Evolutionary conservation across 176 grass and related monocot species (phyloP).

Genomic region (Triticum timopheevii): DNA sequence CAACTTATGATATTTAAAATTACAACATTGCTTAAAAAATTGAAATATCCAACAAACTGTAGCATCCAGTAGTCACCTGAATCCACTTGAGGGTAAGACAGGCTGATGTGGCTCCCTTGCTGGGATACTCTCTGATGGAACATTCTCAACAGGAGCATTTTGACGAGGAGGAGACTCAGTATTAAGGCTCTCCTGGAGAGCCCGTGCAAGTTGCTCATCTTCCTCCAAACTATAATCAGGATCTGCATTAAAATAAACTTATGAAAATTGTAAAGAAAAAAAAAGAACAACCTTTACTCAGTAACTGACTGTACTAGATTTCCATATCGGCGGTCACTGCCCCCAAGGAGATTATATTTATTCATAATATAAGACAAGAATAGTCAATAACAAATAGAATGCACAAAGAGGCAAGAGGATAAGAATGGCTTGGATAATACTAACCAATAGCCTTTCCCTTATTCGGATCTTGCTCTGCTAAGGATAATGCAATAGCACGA

Average conservation of each 20-base stretch:
- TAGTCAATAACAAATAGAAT: slow-evolving; percentile 19
- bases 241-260: slow-evolving; percentile 41
- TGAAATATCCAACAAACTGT: slow-evolving; percentile 13
- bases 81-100: slow-evolving; percentile 44
- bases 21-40: slow-evolving; percentile 8
- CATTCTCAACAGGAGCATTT: slow-evolving; percentile 38
- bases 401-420: not conserved
- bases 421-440: slow-evolving; percentile 16
- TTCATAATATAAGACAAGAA: slow-evolving; percentile 17
- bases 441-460: slow-evolving; percentile 82
- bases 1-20: not conserved
- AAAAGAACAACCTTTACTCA: not conserved
- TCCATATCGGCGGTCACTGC: slow-evolving; percentile 24
- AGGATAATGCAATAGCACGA: slow-evolving; percentile 87
- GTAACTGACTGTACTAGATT: not conserved
- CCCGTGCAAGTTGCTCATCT: slow-evolving; percentile 91
- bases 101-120: slow-evolving; percentile 1
- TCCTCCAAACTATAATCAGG: slow-evolving; percentile 61
- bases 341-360: not conserved
- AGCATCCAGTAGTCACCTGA: slow-evolving; percentile 49
- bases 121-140: slow-evolving; percentile 33
- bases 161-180: slow-evolving; percentile 54
- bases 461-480: slow-evolving; percentile 64
- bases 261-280: not conserved
- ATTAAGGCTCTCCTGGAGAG: slow-evolving; percentile 89